These are phyloP conservation scores for Dipteronia sinensis DNA, from an alignment of 345 rosid species.

Conservation along the genomic window DNA sequence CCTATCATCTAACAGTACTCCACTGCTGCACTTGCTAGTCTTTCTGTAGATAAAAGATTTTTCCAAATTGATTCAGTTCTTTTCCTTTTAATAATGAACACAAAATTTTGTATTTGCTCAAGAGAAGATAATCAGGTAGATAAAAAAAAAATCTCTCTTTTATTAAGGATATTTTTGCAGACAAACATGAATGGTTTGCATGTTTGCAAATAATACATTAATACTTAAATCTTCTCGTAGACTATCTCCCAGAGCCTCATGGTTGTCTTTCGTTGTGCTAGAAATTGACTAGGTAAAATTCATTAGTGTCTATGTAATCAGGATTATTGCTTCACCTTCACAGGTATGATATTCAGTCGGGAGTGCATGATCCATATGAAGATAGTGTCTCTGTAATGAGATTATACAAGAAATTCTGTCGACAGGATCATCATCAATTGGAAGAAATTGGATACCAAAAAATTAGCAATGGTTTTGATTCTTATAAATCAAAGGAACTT, in stretches of 20 bases:
- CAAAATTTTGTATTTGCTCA: not conserved
- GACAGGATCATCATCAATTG: constrained; percentile 45
- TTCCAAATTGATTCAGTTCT: not conserved
- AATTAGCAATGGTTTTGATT: constrained; percentile 31
- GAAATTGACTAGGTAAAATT: not conserved
- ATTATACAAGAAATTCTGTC: constrained; percentile 69
- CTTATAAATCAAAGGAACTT: constrained; percentile 48
- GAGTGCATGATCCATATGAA: constrained; percentile 62
- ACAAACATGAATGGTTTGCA: not conserved
- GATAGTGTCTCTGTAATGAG: constrained; percentile 73
- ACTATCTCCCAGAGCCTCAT: too few relatives aligned
- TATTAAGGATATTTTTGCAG: not conserved
- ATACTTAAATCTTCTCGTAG: not conserved
- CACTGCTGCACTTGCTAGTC: not conserved
- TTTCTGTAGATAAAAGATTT: not conserved
- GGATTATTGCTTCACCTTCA: constrained; percentile 11
- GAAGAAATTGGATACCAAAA: constrained; percentile 25
- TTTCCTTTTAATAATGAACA: not conserved
- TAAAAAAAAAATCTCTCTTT: not conserved
- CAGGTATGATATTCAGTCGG: constrained; percentile 67
- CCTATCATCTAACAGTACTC: not conserved
- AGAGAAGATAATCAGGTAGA: not conserved
- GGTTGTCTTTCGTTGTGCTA: too few relatives aligned
- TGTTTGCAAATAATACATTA: not conserved
- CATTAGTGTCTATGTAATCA: not conserved